Percentiles rank a stretch among this genome's conserved stretches.
phyloP scores from a whole-genome alignment of 345 rosid species.

The Acer saccharum region DNA sequence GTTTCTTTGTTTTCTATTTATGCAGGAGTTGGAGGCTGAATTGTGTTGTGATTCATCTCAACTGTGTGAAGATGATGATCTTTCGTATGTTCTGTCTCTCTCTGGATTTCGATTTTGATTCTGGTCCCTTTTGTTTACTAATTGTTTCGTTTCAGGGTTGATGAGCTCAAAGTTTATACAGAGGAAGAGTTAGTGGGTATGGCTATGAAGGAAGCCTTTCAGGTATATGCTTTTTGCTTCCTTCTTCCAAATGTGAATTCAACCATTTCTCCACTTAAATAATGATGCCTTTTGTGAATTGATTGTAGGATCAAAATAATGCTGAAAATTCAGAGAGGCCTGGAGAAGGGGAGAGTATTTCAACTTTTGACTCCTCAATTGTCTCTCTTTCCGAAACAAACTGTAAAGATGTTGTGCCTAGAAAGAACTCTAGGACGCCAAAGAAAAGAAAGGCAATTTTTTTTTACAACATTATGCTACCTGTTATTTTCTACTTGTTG shows the following conservation, averaged over 20 bases:
- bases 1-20: background rate
- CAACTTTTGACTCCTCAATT: slow-evolving; percentile 19
- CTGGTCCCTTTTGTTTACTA: background rate
- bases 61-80: slow-evolving; percentile 28
- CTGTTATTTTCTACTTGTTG: background rate
- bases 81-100: slow-evolving; percentile 35
- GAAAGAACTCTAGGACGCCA: slow-evolving; percentile 27
- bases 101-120: background rate
- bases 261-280: background rate
- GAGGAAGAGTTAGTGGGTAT: slow-evolving; percentile 61
- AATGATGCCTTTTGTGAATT: background rate
- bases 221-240: slow-evolving; percentile 24
- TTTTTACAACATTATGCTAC: slow-evolving; percentile 28
- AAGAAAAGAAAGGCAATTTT: slow-evolving; percentile 26
- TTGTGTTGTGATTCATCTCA: slow-evolving; percentile 28
- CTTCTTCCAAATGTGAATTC: background rate
- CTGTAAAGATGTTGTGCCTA: slow-evolving; percentile 1
- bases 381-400: slow-evolving; percentile 14
- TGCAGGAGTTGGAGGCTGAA: slow-evolving; percentile 43
- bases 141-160: slow-evolving; percentile 41
- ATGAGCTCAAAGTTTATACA: slow-evolving; percentile 49
- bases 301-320: slow-evolving; percentile 28
- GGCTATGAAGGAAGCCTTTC: slow-evolving; percentile 55
- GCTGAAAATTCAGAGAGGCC: slow-evolving; percentile 24
- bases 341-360: slow-evolving; percentile 21